A percentile compares a stretch with the other conserved stretches of the same genome.
phyloP scores from a whole-genome alignment of 768 basidiomycete genomes.

The Mrakia blollopis region DNA sequence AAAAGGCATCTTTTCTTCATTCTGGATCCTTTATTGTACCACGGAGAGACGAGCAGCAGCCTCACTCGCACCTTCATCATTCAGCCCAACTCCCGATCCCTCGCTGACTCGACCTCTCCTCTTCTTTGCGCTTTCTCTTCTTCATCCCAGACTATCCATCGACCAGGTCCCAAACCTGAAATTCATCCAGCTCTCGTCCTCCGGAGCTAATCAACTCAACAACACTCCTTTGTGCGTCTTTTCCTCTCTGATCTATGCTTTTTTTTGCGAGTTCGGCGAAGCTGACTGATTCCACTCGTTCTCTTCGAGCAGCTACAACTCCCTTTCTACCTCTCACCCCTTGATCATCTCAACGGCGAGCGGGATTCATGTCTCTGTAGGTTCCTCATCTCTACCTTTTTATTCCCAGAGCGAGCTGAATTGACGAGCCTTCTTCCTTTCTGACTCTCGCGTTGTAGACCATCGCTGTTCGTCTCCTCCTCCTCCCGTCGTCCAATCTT shows the following conservation, averaged over 20 bases:
- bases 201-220: conserved; percentile 30
- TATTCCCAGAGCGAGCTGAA: no score
- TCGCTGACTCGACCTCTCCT: no score
- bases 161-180: conserved; percentile 32
- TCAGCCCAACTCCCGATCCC: no score
- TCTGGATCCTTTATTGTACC: no score
- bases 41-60: no score
- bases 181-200: conserved; percentile 33
- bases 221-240: conserved; percentile 14
- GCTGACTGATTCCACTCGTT: no score
- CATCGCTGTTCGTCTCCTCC: not conserved
- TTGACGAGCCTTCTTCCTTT: not conserved
- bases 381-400: not conserved
- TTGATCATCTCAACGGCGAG: conserved; percentile 30
- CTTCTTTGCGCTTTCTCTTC: not conserved
- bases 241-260: not conserved
- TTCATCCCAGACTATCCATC: conserved; percentile 27
- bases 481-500: not conserved
- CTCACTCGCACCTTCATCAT: no score
- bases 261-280: not conserved
- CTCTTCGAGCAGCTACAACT: conserved; percentile 19
- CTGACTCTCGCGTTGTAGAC: not conserved
- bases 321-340: conserved; percentile 16
- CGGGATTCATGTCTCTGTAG: conserved; percentile 33
- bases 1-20: no score